phyloP scores from a whole-genome alignment of 129 eudicot genomes.

The Chrysanthemum seticuspe region DNA sequence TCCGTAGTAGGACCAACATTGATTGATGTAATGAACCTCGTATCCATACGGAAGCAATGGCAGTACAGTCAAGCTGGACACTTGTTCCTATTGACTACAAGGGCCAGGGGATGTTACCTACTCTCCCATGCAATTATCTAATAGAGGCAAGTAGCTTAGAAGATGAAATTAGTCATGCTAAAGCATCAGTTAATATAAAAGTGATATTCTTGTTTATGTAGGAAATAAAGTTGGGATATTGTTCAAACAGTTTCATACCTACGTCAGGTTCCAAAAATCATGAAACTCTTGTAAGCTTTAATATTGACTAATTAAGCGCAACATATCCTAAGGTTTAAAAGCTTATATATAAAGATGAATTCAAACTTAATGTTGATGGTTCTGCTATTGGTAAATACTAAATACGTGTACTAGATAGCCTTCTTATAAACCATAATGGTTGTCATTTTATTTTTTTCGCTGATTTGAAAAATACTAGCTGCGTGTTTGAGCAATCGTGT shows the following conservation, averaged over 20 bases:
- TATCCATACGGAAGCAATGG: not conserved
- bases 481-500: no score
- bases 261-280: conserved; percentile 1
- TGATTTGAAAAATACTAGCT: no score
- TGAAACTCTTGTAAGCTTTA: not conserved
- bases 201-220: not conserved
- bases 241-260: not conserved
- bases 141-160: no score
- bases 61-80: not conserved
- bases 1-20: conserved; percentile 14
- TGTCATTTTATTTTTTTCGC: no score
- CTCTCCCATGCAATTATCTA: not conserved
- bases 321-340: not conserved
- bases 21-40: conserved; percentile 3
- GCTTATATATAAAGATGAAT: not conserved
- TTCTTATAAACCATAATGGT: no score
- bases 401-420: no score
- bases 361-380: not conserved
- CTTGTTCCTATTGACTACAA: not conserved
- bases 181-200: not conserved
- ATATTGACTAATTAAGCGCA: not conserved
- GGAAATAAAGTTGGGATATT: not conserved
- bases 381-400: no score
- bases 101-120: not conserved
- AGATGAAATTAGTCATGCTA: not conserved